Evolutionary conservation across 768 basidiomycete species (phyloP), one percentile per base, ranked within the genome.

Genomic region (Amanita jacksonii): DNA sequence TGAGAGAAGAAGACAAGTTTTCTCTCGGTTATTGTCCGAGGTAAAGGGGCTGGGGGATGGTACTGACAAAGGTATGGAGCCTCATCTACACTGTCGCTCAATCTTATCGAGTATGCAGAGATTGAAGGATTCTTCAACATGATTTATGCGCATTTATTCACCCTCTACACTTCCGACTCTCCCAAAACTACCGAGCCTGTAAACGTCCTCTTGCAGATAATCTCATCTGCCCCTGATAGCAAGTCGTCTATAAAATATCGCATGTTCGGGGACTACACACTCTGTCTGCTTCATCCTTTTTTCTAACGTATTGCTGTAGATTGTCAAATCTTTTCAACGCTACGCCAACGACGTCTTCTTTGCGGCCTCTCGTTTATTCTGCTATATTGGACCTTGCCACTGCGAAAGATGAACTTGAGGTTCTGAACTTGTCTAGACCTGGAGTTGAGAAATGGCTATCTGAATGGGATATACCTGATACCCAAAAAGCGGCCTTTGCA

Each of bases 111-210:
- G 23, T 27, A 16, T 19, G 10, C 42, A 65, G 63, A 91, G 64
- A 78, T 79, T 50, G 86, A 90, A 64, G 88, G 88, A 15, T 90
- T 89, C 61, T 90, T 88, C 70, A 89, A 89, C 61, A 70, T 90
- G 25, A 57, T 90, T 33, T 82, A 76, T 54, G 74, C 86, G 2
- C 85, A 89, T 63, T 56, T 88, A 30, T 72, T 85, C 50, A 61
- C 72, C 8, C 63, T 85, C 19, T 81, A 76, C 62, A 61, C 76
- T 5, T 48, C 63, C 37, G 70, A 76, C 45, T 72, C 77, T 4
- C 57, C 73, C 13, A 77, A 81, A 58, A 68, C 67, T n/a, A 74
- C 66, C 53, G 58, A 68, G 41, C 71, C 72, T 52, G 53, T 81
- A 34, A 55, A 61, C 12, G 56, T 63, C 22, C 65, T 88, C 37